Conservation (phyloP, 345 rosid genomes). For the Isatis tinctoria region DNA sequence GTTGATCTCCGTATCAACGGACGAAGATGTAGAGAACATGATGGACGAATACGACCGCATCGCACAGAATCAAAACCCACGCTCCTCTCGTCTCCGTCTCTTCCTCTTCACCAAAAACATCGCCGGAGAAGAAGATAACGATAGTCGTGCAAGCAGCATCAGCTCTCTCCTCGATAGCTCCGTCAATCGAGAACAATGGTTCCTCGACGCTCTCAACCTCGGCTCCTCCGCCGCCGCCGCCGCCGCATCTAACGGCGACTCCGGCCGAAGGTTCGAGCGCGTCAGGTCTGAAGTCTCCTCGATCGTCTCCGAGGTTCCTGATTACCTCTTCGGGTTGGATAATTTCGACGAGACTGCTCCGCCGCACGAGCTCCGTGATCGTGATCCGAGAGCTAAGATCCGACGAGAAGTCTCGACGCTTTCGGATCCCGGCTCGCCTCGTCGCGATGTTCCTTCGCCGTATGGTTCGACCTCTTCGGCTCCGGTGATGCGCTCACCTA, state of each 20-base stretch:
- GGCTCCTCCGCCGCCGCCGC: conserved; percentile 34
- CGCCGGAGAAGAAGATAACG: conserved; percentile 52
- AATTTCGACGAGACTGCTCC: conserved; percentile 55
- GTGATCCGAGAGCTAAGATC: conserved; percentile 47
- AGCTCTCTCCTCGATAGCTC: conserved; percentile 84
- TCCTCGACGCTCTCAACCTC: conserved; percentile 75
- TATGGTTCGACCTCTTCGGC: conserved; percentile 68
- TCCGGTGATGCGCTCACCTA: conserved; percentile 38
- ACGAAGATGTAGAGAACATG: conserved; percentile 97
- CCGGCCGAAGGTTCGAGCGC: conserved; percentile 51
- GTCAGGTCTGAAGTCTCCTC: conserved; percentile 86
- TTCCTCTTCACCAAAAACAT: conserved; percentile 52
- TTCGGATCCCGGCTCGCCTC: conserved; percentile 91
- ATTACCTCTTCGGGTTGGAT: conserved; percentile 85
- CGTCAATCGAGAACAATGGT: conserved; percentile 84
- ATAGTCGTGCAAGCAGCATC: conserved; percentile 68
- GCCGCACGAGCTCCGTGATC: conserved; percentile 37
- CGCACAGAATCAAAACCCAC: conserved; percentile 57
- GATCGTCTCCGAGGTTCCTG: conserved; percentile 80
- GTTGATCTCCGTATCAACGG: conserved; percentile 85
- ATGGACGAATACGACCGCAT: conserved; percentile 94
- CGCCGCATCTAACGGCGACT: conserved; percentile 18
- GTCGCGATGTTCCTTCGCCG: conserved; percentile 63
- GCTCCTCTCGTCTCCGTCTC: conserved; percentile 78
- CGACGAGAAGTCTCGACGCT: conserved; percentile 56